Evolutionary conservation across 768 basidiomycete species (phyloP), one percentile per base, ranked within the genome.

Genomic region (Kwoniella bestiolae): DNA sequence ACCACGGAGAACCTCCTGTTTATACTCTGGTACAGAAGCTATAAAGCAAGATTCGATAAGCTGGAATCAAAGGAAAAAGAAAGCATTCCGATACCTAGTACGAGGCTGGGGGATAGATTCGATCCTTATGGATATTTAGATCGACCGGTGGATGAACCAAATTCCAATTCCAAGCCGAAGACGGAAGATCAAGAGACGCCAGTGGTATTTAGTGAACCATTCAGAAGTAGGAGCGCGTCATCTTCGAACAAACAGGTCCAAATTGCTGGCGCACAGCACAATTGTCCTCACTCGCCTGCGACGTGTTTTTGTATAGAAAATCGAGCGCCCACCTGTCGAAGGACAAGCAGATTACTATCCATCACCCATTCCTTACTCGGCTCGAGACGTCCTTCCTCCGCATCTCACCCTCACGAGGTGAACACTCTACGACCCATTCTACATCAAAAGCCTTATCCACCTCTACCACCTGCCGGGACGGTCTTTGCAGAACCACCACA

Each of bases 1-100:
- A 71, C 75, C 0, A 59, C 70, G 14, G 77, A 79, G 52, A 79
- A 79, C 53, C 61, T 79, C 5, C 53, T 76, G 12, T 79, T 79
- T 52, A 68, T 73, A 32, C 61, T 79, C 26, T 79, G 77, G 77
- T 79, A 70, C 52, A 52, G 70, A 52, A 73, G 66, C n/a, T 79
- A 79, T 51, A 49, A 50, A 26, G 26, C 60, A 3, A 64, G 77
- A 26, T 76, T 52, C 18, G 63, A 71, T 5, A 58, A 44, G n/a
- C 35, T 78, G 21, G 44, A 51, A 9, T 35, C 46, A 32, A 52
- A 64, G 11, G 44, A 56, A 7, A 66, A 64, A 41, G 45, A 58
- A 12, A 41, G 46, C 21, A 63, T 76, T 44, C 75, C 75, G 18
- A 60, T 72, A n/a, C 77, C 75, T 11, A 70, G 66, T 57, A 73